Percentiles rank a stretch among this genome's conserved stretches.
phyloP scores from a whole-genome alignment of 1,139 yeast genomes.

The Kodamaea fungicola region DNA sequence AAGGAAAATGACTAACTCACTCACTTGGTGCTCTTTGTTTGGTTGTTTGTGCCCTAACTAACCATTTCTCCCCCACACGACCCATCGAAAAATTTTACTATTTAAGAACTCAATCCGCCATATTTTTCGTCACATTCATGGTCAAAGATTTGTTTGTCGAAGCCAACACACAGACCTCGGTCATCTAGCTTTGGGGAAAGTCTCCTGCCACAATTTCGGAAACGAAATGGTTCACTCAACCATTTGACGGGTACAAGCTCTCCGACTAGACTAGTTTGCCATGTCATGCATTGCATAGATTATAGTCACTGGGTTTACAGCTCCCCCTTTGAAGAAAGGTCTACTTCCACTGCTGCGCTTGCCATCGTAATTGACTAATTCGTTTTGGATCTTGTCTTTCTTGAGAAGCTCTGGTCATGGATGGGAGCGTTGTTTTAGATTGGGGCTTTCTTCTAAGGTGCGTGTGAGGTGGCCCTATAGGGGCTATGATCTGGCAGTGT shows the following conservation, averaged over 20 bases:
- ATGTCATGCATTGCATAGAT: no score
- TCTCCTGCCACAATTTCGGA: constrained; percentile 82
- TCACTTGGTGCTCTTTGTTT: neutral
- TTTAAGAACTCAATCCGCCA: constrained; percentile 2
- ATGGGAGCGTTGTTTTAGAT: neutral
- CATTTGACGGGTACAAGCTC: constrained; percentile 19
- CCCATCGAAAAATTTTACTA: constrained; percentile 9
- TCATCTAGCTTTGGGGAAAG: constrained; percentile 84
- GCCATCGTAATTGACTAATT: constrained; percentile 9
- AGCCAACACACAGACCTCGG: constrained; percentile 57
- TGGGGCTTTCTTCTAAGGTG: neutral
- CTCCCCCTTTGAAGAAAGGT: no score
- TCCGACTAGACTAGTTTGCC: neutral
- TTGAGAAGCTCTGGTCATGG: constrained; percentile 14
- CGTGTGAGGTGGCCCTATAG: constrained; percentile 4
- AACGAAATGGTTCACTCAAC: constrained; percentile 47
- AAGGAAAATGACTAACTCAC: no score
- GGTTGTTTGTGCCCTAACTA: no score
- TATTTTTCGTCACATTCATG: constrained; percentile 47
- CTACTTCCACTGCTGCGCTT: neutral
- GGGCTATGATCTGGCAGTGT: constrained; percentile 2
- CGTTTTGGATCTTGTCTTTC: constrained; percentile 15
- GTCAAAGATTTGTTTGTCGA: constrained; percentile 80
- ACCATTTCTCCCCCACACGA: constrained; percentile 6
- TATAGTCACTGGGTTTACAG: no score